Evolutionary conservation across 208 protist species (phyloP).

Genomic region (Trypanosoma avium): DNA sequence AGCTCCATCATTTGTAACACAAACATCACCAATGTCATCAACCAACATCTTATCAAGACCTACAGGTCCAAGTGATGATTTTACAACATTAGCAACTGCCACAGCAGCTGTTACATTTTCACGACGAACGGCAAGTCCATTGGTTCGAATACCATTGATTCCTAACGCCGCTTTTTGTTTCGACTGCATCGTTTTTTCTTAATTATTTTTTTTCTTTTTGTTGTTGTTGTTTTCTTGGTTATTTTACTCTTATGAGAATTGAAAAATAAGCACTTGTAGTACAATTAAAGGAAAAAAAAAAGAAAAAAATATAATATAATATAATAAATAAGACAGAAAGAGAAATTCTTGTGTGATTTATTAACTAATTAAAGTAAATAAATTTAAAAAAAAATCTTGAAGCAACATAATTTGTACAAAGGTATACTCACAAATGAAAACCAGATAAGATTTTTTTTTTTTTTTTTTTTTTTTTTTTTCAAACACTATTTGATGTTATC

Average conservation of each 20-base stretch:
- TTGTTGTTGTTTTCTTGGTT: background rate
- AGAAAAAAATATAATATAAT: constrained; percentile 5
- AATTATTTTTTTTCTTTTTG: constrained; percentile 14
- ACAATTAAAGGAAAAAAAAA: constrained; percentile 2
- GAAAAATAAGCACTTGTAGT: background rate
- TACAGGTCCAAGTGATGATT: constrained; percentile 99
- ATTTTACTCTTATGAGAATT: constrained; percentile 4
- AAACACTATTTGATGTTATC: background rate
- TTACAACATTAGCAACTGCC: constrained; percentile 99
- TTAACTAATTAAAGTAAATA: too few species aligned
- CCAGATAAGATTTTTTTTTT: too few species aligned
- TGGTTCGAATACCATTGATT: constrained; percentile 95
- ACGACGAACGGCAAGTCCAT: constrained; percentile 94
- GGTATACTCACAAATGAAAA: background rate
- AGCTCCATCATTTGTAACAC: constrained; percentile 99
- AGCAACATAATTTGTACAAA: background rate
- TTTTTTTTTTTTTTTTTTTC: background rate
- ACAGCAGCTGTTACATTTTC: constrained; percentile 98
- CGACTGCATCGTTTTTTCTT: constrained; percentile 62
- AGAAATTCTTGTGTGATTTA: too few species aligned
- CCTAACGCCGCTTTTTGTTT: constrained; percentile 87
- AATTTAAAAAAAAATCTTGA: background rate
- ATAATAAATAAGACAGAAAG: background rate
- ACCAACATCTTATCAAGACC: constrained; percentile 99
- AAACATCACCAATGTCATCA: constrained; percentile 99